Percentiles rank a stretch among this genome's conserved stretches.
Evolutionary conservation across 192 early-diverging fungal species (phyloP).

Genomic region (Funneliformis geosporum): DNA sequence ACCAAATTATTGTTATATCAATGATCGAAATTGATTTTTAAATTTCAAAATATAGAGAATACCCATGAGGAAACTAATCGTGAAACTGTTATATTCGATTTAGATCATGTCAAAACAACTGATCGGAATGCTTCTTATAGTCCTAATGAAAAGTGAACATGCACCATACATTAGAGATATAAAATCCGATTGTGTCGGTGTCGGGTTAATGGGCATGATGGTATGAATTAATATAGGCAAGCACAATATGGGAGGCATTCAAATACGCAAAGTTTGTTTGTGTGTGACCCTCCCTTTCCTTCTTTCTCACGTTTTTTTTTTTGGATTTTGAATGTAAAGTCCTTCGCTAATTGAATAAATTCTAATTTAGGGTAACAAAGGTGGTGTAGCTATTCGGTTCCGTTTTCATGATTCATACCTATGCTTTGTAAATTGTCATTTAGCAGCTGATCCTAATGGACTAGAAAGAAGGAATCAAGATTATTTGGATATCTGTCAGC

Average conservation of each 20-base stretch:
- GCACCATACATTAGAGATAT: conserved; percentile 60
- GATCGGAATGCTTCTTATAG: conserved; percentile 85
- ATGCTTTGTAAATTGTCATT: conserved; percentile 86
- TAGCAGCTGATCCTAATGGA: conserved; percentile 82
- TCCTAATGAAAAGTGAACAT: conserved; percentile 67
- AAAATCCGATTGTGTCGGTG: conserved; percentile 68
- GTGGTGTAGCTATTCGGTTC: conserved; percentile 82
- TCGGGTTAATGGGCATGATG: conserved; percentile 82
- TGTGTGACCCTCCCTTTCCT: background rate
- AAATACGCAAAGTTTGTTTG: background rate
- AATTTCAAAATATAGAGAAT: no score
- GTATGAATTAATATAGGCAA: conserved; percentile 36
- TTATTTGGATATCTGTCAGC: conserved; percentile 79
- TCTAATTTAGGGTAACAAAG: conserved; percentile 87
- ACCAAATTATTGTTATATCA: no score
- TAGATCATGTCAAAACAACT: conserved; percentile 79
- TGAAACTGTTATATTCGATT: background rate
- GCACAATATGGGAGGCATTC: background rate
- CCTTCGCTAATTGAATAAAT: background rate
- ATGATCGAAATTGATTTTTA: no score
- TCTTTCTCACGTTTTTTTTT: background rate
- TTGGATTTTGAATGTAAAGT: background rate
- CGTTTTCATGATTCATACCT: conserved; percentile 77
- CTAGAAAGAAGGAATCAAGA: conserved; percentile 87
- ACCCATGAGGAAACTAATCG: no score